phyloP scores from a whole-genome alignment of 768 basidiomycete genomes.

The Boletus insuetus region DNA sequence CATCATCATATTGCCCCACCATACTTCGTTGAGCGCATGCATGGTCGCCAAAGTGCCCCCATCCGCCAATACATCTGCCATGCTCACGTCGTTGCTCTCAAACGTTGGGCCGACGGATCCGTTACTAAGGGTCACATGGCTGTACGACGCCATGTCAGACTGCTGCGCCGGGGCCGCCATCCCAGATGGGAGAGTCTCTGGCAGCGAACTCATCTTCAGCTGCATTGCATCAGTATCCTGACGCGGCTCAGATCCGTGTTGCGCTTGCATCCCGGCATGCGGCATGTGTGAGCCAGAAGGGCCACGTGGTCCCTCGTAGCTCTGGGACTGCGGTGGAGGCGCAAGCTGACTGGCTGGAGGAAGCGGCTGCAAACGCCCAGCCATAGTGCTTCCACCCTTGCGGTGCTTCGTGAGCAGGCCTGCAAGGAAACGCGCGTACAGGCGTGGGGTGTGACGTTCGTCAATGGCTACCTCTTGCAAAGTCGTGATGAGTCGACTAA shows the following conservation, averaged over 20 bases:
- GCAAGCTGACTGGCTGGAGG: slow-evolving; percentile 42
- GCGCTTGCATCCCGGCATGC: slow-evolving; percentile 15
- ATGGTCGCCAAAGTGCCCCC: slow-evolving; percentile 67
- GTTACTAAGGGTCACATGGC: slow-evolving; percentile 22
- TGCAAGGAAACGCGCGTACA: slow-evolving; percentile 78
- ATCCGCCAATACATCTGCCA: slow-evolving; percentile 34
- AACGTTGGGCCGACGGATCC: not conserved
- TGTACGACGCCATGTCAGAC: slow-evolving; percentile 45
- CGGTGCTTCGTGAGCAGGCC: slow-evolving; percentile 67
- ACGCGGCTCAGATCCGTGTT: slow-evolving; percentile 13
- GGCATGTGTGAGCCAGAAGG: slow-evolving; percentile 27
- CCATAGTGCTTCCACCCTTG: slow-evolving; percentile 57
- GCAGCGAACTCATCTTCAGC: slow-evolving; percentile 18
- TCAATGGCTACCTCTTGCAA: slow-evolving; percentile 76
- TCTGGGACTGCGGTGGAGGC: slow-evolving; percentile 10
- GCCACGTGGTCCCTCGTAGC: slow-evolving; percentile 26
- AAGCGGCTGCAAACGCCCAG: slow-evolving; percentile 47
- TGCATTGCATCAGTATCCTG: slow-evolving; percentile 32
- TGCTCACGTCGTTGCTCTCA: slow-evolving; percentile 18
- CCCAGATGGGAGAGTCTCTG: not conserved
- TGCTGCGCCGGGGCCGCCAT: not conserved
- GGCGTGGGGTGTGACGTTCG: slow-evolving; percentile 74
- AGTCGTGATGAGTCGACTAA: slow-evolving; percentile 69
- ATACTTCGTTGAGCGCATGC: slow-evolving; percentile 67
- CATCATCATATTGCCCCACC: slow-evolving; percentile 85